phyloP scores from a whole-genome alignment of 164 flowering plant species.

The Malania oleifera region DNA sequence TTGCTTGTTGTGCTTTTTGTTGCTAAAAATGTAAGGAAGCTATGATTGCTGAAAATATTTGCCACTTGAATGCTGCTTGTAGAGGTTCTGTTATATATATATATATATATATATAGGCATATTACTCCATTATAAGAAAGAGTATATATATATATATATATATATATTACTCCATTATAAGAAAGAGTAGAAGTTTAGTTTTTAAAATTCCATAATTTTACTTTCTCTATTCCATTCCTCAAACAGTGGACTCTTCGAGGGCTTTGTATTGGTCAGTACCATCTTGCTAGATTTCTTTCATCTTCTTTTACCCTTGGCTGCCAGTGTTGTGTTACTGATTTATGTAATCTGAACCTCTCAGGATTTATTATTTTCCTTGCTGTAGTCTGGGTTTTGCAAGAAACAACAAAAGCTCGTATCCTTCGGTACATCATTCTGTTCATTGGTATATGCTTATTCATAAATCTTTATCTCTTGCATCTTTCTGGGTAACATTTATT shows the following conservation, averaged over 20 bases:
- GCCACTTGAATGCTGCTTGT: not conserved
- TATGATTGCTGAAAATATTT: not conserved
- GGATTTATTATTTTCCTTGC: slow-evolving; percentile 87
- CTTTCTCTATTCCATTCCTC: slow-evolving; percentile 1
- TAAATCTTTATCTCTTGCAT: not conserved
- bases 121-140: no score
- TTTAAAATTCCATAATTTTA: not conserved
- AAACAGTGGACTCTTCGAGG: slow-evolving; percentile 94
- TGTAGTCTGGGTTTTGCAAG: slow-evolving; percentile 80
- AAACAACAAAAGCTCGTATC: slow-evolving; percentile 53
- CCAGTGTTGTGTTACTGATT: not conserved
- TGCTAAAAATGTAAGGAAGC: slow-evolving; percentile 78
- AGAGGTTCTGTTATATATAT: no score
- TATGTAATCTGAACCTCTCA: slow-evolving; percentile 22
- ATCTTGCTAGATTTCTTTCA: not conserved
- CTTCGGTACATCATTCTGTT: slow-evolving; percentile 88
- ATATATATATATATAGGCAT: no score
- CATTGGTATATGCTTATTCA: slow-evolving; percentile 49
- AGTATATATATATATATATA: no score
- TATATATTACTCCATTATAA: no score
- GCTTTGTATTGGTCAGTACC: slow-evolving; percentile 76
- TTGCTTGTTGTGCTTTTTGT: slow-evolving; percentile 78
- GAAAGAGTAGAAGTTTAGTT: not conserved
- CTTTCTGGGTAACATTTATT: not conserved
- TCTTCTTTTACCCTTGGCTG: not conserved